Base-by-base conservation (phyloP, 257 asterid species). In the Euphrasia confusa region DNA sequence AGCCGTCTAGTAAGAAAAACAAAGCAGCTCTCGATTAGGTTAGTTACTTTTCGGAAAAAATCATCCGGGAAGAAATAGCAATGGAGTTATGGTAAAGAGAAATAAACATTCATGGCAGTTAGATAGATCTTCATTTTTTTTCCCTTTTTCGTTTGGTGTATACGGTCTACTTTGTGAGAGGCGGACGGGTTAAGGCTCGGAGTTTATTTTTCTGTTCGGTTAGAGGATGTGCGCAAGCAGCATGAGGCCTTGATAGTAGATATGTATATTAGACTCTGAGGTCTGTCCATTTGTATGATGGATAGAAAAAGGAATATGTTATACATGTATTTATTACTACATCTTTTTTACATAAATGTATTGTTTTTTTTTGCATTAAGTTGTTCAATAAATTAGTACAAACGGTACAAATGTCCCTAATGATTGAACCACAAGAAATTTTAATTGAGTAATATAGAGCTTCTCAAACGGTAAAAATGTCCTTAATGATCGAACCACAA, bases 11-110 rank as follows among this genome's bases (percentile, higher is more conserved):
- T 64, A 77, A 87, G 42, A 80, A 68, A 77, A 84, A 74, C 73
- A 89, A 89, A 71, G 76, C 95, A 55, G 97, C 97, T 14, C 81
- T 86, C 39, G 96, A 89, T 75, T 89, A 86, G 80, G 50, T 50
- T 53, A 52, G 12, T 55, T 14, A 49, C 45, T 54, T 58, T 33
- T 57, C 54, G 30, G 63, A 67, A 67, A 68, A 57, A 61, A 61
- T 64, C 63, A 59, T 63, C 67, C 68, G 32, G 61, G 69, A 70
- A 26, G 76, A 53, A 59, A 54, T 50, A 50, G 56, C 56, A 17
- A 17, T 4, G 56, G 56, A 50, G 17, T 50, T 21, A 7, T 45
- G 56, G 58, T 30, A 28, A 68, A 67, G 47, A 65, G 76, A 62
- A 70, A 77, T 56, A 64, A 48, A 61, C 56, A 7, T 56, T 63